Evolutionary conservation across 2,329 filamentous ascomycete species (phyloP), one percentile per base, ranked within the genome.

Genomic region (Nothophaeocryptopus gaeumannii): DNA sequence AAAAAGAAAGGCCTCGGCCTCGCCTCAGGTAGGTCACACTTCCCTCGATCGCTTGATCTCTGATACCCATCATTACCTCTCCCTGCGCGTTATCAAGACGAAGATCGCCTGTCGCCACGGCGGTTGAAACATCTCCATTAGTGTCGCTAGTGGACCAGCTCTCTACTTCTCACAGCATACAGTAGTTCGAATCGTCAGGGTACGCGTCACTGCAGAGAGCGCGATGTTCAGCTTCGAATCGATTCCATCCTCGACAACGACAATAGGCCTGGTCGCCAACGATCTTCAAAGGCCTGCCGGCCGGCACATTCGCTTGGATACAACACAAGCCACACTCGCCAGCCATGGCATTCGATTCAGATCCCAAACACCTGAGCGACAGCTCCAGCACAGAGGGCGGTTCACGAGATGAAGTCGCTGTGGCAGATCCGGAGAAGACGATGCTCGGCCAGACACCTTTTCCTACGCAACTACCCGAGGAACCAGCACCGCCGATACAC

Each of bases 381-480:
- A 54, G 30, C 36, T 57, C 49, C 5, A 48, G 59, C 53, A 60
- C n/a, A n/a, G n/a, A 55, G 39, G 54, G 63, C 41, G 55, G 41
- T 29, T 55, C 53, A 39, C 54, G 48, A 31, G 43, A 59, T 32
- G 59, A 61, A 32, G 41, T 56, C 45, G 52, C 56, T 13, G 37
- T 53, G 38, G 63, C 54, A 42, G 65, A 67, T 45, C 47, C 58
- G 36, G 60, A 68, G 52, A 63, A 65, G 50, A 52, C 63, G 26
- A 38, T 52, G 14, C 44, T 66, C 5, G 64, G 64, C 14, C 60
- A 64, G 42, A 59, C 58, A 15, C 65, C 66, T 3, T 58, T 66
- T 32, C 63, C 65, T 11, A 59, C 53, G 13, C 55, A 60, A 26
- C 34, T 60, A 30, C 58, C 59, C 1, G 46, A 49, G 37, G 61